phyloP scores from a whole-genome alignment of 2,329 filamentous ascomycete species.

The Colletotrichum sp. region DNA sequence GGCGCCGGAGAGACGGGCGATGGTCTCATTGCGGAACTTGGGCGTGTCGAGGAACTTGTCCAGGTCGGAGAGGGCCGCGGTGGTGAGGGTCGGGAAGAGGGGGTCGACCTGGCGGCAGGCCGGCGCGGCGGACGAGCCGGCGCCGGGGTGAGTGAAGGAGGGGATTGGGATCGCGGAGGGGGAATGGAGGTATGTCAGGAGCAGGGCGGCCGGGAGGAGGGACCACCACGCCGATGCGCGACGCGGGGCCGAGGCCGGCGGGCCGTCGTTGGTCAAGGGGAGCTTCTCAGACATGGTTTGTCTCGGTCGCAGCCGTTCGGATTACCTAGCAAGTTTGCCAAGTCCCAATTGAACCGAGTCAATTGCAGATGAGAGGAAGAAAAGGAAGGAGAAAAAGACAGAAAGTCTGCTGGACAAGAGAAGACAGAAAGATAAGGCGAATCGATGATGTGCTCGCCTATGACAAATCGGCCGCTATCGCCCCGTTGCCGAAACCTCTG shows the following conservation, averaged over 20 bases:
- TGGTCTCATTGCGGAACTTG: constrained; percentile 36
- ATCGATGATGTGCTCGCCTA: constrained; percentile 3
- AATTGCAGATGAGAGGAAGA: neutral
- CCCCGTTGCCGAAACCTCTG: neutral
- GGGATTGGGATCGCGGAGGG: neutral
- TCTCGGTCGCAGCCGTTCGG: neutral
- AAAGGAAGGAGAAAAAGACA: neutral
- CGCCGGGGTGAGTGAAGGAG: neutral
- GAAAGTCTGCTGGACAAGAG: neutral
- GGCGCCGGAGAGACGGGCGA: constrained; percentile 44
- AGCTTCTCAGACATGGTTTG: constrained; percentile 17
- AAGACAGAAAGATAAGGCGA: neutral
- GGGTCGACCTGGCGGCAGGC: constrained; percentile 38
- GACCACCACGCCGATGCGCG: constrained; percentile 17
- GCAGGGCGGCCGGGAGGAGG: constrained; percentile 12
- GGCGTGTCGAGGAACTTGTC: constrained; percentile 34
- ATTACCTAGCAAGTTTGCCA: neutral
- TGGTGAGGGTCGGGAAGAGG: constrained; percentile 31
- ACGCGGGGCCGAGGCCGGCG: neutral
- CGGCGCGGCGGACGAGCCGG: neutral
- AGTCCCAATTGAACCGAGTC: neutral
- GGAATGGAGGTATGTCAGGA: constrained; percentile 12
- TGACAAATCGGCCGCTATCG: constrained; percentile 20
- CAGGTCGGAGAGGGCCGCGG: constrained; percentile 31
- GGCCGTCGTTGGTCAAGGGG: neutral